Evolutionary conservation across 202 grass and related monocot species (phyloP).

Genomic region (Digitaria exilis): DNA sequence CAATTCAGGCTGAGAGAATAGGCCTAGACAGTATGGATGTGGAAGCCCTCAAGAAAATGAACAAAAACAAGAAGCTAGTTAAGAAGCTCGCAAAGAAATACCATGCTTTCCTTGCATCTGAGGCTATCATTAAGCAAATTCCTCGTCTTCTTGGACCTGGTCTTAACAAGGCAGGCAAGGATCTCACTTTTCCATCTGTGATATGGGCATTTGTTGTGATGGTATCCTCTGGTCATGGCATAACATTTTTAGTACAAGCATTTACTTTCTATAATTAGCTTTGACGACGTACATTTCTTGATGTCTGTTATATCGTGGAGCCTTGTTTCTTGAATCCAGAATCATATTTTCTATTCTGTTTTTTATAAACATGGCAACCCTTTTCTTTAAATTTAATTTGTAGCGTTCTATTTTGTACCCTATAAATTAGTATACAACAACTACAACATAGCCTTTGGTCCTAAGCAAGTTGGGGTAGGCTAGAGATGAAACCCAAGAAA

Average conservation of each 20-base stretch:
- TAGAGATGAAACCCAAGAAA: no score
- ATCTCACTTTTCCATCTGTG: not conserved
- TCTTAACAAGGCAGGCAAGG: conserved; percentile 82
- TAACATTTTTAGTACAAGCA: not conserved
- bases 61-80: conserved; percentile 91
- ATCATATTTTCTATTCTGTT: not conserved
- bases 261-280: not conserved
- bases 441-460: no score
- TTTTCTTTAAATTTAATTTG: no score
- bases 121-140: conserved; percentile 83
- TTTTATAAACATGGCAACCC: no score
- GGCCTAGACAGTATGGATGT: conserved; percentile 85
- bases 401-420: no score
- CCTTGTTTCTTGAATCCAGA: not conserved
- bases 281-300: not conserved
- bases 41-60: conserved; percentile 86
- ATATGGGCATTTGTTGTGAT: not conserved
- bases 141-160: conserved; percentile 78
- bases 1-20: conserved; percentile 61
- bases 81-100: conserved; percentile 85
- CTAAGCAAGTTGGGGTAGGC: no score
- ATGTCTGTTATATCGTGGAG: not conserved
- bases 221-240: no score
- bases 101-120: conserved; percentile 81
- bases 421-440: no score